Evolutionary conservation across 371 early-diverging fungal genomes (phyloP), one percentile per base, ranked within the genome.

Genomic region (Actinomucor elegans): DNA sequence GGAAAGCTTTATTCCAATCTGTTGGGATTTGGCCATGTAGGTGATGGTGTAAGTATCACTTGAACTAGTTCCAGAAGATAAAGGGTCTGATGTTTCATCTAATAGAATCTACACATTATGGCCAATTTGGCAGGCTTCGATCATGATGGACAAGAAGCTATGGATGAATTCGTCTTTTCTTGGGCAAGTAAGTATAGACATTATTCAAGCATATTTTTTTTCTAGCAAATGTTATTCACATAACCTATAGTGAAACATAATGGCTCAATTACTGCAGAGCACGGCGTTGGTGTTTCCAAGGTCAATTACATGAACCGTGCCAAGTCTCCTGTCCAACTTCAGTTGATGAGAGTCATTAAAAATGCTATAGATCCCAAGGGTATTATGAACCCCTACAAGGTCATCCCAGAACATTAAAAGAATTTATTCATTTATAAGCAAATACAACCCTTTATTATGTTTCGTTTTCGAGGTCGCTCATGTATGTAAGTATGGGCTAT

Each of bases 81-180:
- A n/a, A n/a, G n/a, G n/a, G n/a, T n/a, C n/a, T n/a, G n/a, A n/a
- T 15, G 36, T 48, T 8, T 7, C 24, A 11, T 31, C 8, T n/a
- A 3, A 34, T 91, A 77, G 82, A 98, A 98, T 68, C 59, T 97
- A 58, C 98, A 98, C 67, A 70, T 98, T 43, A 96, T 93, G 61
- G 83, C 93, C 5, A 89, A 86, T 12, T 72, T 88, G 5, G 68
- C 78, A 11, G 55, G 54, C 12, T 80, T 77, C 49, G 71, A 75
- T 34, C 44, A 68, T 20, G 52, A 66, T 76, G n/a, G 63, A 68
- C 35, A 67, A 81, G 31, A 82, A 2, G 55, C 81, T 3, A 73
- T 97, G 34, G 98, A 98, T 69, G 92, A 94, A 31, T 93, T 70
- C 63, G 81, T 97, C 2, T 97, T 92, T 64, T 88, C 93, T 61